phyloP scores from a whole-genome alignment of 2,329 filamentous ascomycete species.

The Aspergillus fischeri region DNA sequence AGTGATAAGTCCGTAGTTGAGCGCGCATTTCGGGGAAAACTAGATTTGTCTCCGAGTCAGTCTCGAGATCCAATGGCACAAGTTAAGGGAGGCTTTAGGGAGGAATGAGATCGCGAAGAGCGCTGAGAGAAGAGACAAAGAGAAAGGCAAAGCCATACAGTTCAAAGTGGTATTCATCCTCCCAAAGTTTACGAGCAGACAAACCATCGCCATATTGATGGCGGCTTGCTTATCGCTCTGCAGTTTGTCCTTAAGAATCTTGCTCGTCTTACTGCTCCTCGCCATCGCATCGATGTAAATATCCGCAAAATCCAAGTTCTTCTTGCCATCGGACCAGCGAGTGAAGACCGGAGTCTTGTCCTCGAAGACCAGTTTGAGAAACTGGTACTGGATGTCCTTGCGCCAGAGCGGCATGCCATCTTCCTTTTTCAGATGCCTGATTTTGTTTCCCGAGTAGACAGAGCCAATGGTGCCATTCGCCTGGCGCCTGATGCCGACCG shows the following conservation, averaged over 20 bases:
- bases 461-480: conserved; percentile 63
- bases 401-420: conserved; percentile 64
- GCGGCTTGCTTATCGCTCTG: conserved; percentile 86
- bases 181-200: conserved; percentile 91
- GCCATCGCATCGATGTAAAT: conserved; percentile 99
- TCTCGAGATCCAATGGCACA: background rate
- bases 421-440: conserved; percentile 63
- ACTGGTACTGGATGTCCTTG: conserved; percentile 65
- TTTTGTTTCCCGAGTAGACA: conserved; percentile 65
- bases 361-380: conserved; percentile 59
- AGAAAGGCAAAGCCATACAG: conserved; percentile 55
- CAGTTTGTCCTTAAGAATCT: conserved; percentile 94
- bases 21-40: conserved; percentile 99
- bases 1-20: conserved; percentile 94
- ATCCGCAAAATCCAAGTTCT: conserved; percentile 77
- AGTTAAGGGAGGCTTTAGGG: background rate
- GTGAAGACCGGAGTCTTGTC: conserved; percentile 70
- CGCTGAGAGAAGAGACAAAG: background rate
- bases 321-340: conserved; percentile 79
- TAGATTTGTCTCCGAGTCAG: conserved; percentile 34
- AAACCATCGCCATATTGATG: conserved; percentile 99
- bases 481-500: conserved; percentile 54
- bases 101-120: background rate
- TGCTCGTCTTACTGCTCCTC: conserved; percentile 97
- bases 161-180: conserved; percentile 99